Conservation (phyloP, 2,329 filamentous ascomycete genomes). For the Mollisiaceae sp. region DNA sequence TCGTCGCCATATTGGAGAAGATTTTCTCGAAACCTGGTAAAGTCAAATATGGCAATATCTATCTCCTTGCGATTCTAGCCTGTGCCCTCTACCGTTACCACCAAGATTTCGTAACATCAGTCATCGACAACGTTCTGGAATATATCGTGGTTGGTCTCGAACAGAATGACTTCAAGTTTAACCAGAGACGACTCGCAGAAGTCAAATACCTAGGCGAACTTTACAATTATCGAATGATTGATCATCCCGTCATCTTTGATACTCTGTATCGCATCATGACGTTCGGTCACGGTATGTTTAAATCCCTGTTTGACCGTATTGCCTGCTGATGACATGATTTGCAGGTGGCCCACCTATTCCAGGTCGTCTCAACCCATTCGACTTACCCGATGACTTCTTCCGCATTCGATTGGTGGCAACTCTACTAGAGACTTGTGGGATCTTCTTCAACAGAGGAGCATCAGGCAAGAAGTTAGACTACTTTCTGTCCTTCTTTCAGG, state of each 20-base stretch:
- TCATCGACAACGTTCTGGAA: constrained; percentile 91
- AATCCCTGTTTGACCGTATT: constrained; percentile 45
- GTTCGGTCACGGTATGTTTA: constrained; percentile 71
- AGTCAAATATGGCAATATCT: constrained; percentile 96
- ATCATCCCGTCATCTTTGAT: constrained; percentile 94
- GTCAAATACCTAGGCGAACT: constrained; percentile 96
- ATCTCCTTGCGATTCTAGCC: constrained; percentile 87
- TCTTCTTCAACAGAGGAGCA: constrained; percentile 92
- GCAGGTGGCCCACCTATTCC: constrained; percentile 77
- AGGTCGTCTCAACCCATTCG: constrained; percentile 76
- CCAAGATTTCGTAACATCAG: constrained; percentile 84
- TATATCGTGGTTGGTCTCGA: constrained; percentile 87
- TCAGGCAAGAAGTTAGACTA: constrained; percentile 98
- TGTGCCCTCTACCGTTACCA: constrained; percentile 92
- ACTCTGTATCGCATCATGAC: constrained; percentile 93
- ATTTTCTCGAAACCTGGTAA: constrained; percentile 96
- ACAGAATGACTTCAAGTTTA: constrained; percentile 96
- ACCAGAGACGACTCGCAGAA: constrained; percentile 91
- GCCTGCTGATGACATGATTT: constrained; percentile 37
- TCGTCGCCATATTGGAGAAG: constrained; percentile 62
- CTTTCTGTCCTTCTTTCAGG: constrained; percentile 93
- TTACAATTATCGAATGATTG: constrained; percentile 97
- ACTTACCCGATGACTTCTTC: constrained; percentile 94
- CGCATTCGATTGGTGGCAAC: constrained; percentile 89
- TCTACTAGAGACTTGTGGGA: constrained; percentile 90